Base-by-base conservation (phyloP, 139 green algal species). In the Zygnema cylindricum region DNA sequence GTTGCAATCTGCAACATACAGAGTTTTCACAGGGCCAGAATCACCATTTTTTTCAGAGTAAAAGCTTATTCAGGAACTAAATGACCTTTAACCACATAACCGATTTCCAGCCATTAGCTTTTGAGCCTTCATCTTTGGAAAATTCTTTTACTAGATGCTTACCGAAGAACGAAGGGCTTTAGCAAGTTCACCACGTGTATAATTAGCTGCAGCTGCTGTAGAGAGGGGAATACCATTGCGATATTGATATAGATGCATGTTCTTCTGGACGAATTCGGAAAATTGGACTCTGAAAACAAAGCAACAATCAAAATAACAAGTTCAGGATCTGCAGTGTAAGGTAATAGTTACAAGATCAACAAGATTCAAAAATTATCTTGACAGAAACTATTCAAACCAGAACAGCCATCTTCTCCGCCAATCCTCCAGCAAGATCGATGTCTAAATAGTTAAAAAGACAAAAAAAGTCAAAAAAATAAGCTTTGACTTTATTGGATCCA, bases 151-250 rank as follows among this genome's bases (percentile, higher is more conserved):
- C n/a, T n/a, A n/a, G n/a, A n/a, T n/a, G 38, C 81, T 87, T 39
- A 87, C 81, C 40, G 39, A 55, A 16, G 81, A 87, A 23, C 98
- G 87, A 40, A 99, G 92, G 7, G 96, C 96, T 35, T 94, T 98
- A 0, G 98, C 98, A 71, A 99, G 95, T 93, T 99, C 96, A 25
- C 91, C 88, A 0, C 97, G 93, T 16, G 95, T 97, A 90, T 96
- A 98, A 90, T 98, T 95, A 1, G 97, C 97, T 16, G 98, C 93
- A 11, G 96, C 95, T 36, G 96, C 94, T 11, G 97, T 99, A 91
- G 87, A 96, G 0, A 99, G 92, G 42, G 82, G 38, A 0, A 91
- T 94, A 69, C 90, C 93, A 89, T 99, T 98, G 1, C 96, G 90
- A 43, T 98, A 93, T 22, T 92, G 91, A 85, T 99, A 99, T 21